Base-by-base conservation (phyloP, 495 filamentous ascomycete genomes). In the Penicillium maclennaniae region DNA sequence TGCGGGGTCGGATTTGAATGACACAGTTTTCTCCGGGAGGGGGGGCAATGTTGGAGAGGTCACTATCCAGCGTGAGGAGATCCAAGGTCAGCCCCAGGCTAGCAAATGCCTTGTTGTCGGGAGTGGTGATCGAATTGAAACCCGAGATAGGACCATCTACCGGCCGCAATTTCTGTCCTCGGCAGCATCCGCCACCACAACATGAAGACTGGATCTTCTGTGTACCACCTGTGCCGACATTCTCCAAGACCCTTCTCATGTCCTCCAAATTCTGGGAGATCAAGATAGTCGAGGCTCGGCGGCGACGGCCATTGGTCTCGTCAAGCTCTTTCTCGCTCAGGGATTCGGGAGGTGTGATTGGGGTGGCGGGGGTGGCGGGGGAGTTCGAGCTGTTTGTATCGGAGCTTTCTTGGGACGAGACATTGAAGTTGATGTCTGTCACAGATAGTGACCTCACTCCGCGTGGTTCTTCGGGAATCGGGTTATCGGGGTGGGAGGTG, bases 171-270 rank as follows among this genome's bases (percentile, higher is more conserved):
- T 79, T 78, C 45, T 85, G 74, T 47, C 83, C 77, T 61, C 90
- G 79, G 67, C 92, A 97, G 72, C 95, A 97, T 39, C 92, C 92
- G 46, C 92, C 91, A 28, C 93, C 93, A 66, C 93, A 98, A 75
- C 95, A 98, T 46, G 79, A 61, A 20, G 73, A 86, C 72, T 73
- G 80, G 60, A 76, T 69, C 74, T 75, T 86, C 44, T 78, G 76
- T 15, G 75, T 78, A 15, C 70, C 73, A 45, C 62, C 59, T 31
- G 55, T 58, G 44, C 77, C 67, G n/a, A 75, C 68, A 63, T 69
- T 67, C 57, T 71, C 61, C 55, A 76, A 51, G 37, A 95, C 79
- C 53, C 85, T 75, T 60, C 83, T 79, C 53, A 95, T 85, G 60
- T 92, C 88, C 20, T 83, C 78, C 0, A 86, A 79, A 66, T 81